These are phyloP conservation scores for Orbilia ellipsospora DNA, from an alignment of 2,329 filamentous ascomycete species.

Conservation along the genomic window DNA sequence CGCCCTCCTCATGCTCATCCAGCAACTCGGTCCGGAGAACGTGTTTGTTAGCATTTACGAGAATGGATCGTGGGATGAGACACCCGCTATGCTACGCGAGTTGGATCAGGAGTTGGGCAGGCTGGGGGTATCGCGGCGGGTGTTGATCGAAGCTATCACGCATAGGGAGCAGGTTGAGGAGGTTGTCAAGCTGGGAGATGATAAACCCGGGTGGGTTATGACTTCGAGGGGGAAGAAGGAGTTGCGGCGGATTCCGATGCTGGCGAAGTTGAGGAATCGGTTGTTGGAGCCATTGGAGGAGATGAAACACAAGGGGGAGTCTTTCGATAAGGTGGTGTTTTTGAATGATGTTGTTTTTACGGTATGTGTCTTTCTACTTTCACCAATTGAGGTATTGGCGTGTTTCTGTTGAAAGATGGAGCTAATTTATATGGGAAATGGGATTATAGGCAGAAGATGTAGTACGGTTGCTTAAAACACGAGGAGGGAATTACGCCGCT, in stretches of 20 bases:
- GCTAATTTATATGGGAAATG: not conserved
- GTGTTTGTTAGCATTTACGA: constrained; percentile 76
- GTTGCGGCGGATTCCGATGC: constrained; percentile 75
- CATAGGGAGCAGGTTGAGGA: constrained; percentile 69
- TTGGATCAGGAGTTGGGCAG: constrained; percentile 69
- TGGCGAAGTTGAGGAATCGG: constrained; percentile 73
- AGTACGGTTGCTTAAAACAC: constrained; percentile 69
- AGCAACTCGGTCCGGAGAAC: constrained; percentile 71
- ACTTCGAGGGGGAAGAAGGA: constrained; percentile 69
- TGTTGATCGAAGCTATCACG: constrained; percentile 71
- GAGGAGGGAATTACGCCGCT: constrained; percentile 70
- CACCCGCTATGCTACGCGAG: constrained; percentile 70
- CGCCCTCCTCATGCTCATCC: constrained; percentile 70
- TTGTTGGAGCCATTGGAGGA: constrained; percentile 71
- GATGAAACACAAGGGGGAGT: constrained; percentile 61
- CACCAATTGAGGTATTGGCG: not conserved
- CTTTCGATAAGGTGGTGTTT: constrained; percentile 72
- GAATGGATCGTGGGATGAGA: constrained; percentile 76
- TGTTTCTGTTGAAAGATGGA: not conserved
- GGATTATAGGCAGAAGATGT: constrained; percentile 67
- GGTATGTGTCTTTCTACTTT: constrained; percentile 61
- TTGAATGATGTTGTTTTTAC: constrained; percentile 74
- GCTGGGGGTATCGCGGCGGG: constrained; percentile 68
- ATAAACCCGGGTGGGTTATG: constrained; percentile 71
- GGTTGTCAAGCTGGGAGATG: constrained; percentile 40